Evolutionary conservation across 108 stramenopile genomes (phyloP), one percentile per base, ranked within the genome.

Genomic region (Nitzschia sp.): DNA sequence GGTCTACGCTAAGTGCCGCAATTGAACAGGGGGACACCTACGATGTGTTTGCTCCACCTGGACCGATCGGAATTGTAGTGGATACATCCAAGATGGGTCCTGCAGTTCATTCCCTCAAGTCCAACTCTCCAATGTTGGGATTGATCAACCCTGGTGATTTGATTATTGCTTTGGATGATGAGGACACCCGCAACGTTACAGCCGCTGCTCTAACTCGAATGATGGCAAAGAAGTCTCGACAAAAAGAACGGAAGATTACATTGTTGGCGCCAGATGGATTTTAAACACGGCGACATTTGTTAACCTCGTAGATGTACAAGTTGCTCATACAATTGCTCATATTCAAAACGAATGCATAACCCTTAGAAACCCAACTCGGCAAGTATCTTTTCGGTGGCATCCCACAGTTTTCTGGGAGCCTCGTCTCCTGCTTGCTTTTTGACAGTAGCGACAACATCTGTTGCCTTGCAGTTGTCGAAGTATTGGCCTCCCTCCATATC

Each of bases 51-150:
- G 91, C 91, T 39, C 91, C 91, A 50, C 70, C 88, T 12, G 91
- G 91, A 42, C 81, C 88, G 17, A 64, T 93, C 57, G 91, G 91
- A 15, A 85, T 90, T 15, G 86, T 93, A 11, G 87, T 93, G 12
- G 91, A 93, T 73, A 88, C 91, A 12, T 86, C 87, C 14, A 73
- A 84, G 21, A 75, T 86, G 41, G 91, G 91, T 21, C 88, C 88
- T 3, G 73, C 80, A 50, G 87, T 93, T 24, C 88, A 93, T 73
- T 86, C 88, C 9, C 67, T 93, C 41, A 90, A 88, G 50, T 67
- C 81, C 39, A 83, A 81, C 34, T 90, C 89, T 19, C 83, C 86
- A 25, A 80, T 93, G 75, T 51, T 83, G 24, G 88, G 86, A n/a
- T 57, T 88, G 41, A 84, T 93, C 56, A 79, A 84, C 40, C 83